A percentile compares a stretch with the other conserved stretches of the same genome.
These are phyloP conservation scores for Termitomyces sp. DNA, from an alignment of 768 basidiomycete species.

Conservation along the genomic window DNA sequence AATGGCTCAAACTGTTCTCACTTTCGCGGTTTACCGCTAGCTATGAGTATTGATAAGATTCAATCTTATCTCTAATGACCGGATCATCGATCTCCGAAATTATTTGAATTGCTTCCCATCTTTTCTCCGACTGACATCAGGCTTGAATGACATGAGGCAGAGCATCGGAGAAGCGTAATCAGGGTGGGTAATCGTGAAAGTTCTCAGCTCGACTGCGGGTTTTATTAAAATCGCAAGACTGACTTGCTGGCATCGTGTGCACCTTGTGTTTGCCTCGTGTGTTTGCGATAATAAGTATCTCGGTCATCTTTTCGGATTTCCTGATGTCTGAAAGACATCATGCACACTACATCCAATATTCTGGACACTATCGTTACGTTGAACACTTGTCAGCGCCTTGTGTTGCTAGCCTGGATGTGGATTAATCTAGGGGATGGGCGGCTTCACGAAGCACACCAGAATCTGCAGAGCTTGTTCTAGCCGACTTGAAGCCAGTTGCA, in stretches of 20 bases:
- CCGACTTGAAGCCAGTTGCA: not conserved
- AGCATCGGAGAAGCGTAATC: not conserved
- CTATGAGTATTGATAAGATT: no score
- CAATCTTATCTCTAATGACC: not conserved
- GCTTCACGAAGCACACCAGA: not conserved
- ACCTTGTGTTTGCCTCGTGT: not conserved
- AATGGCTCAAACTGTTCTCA: no score
- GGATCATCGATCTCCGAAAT: no score
- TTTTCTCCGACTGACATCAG: not conserved
- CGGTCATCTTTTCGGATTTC: not conserved
- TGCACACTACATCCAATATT: conserved; percentile 14
- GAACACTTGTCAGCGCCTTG: conserved; percentile 19
- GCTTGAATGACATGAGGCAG: not conserved
- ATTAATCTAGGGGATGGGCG: conserved; percentile 15
- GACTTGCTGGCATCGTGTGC: not conserved
- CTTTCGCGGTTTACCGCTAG: no score
- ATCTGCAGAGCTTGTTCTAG: not conserved
- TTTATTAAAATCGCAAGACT: not conserved
- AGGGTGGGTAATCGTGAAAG: not conserved
- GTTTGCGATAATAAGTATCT: not conserved
- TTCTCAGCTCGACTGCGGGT: not conserved
- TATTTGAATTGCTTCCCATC: no score
- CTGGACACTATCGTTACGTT: conserved; percentile 24
- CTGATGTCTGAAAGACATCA: not conserved
- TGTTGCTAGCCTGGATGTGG: conserved; percentile 17